Percentiles rank a stretch among this genome's conserved stretches.
phyloP scores from a whole-genome alignment of 164 flowering plant genomes.

The Magnolia officinalis region DNA sequence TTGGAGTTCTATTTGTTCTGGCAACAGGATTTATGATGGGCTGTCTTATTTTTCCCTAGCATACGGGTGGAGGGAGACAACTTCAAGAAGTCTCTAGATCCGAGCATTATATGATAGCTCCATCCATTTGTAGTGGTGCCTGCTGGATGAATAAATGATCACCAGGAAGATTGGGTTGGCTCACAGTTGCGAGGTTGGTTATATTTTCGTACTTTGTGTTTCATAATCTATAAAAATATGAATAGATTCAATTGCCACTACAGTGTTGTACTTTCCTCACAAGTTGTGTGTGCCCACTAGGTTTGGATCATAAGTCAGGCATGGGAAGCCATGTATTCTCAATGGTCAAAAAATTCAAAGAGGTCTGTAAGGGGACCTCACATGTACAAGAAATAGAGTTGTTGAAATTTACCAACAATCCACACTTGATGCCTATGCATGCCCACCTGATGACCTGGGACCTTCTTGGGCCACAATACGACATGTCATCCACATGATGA shows the following conservation, averaged over 20 bases:
- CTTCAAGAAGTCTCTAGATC: neutral
- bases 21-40: neutral
- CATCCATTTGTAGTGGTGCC: neutral
- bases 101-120: neutral
- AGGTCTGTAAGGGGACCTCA: too few species aligned
- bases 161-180: neutral
- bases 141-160: neutral
- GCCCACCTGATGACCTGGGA: too few species aligned
- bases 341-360: too few species aligned
- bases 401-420: too few species aligned
- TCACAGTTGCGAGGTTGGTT: neutral
- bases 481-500: too few species aligned
- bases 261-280: neutral
- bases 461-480: too few species aligned
- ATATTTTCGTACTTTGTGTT: neutral
- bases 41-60: too few species aligned
- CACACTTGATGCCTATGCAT: too few species aligned
- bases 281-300: neutral
- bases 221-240: too few species aligned
- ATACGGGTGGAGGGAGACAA: neutral
- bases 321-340: too few species aligned
- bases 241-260: neutral
- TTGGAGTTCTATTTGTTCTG: neutral
- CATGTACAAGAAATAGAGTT: too few species aligned
- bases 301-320: too few species aligned